Evolutionary conservation across 495 filamentous ascomycete species (phyloP), one percentile per base, ranked within the genome.

Genomic region (Aspergillus sclerotiicarbonarius): DNA sequence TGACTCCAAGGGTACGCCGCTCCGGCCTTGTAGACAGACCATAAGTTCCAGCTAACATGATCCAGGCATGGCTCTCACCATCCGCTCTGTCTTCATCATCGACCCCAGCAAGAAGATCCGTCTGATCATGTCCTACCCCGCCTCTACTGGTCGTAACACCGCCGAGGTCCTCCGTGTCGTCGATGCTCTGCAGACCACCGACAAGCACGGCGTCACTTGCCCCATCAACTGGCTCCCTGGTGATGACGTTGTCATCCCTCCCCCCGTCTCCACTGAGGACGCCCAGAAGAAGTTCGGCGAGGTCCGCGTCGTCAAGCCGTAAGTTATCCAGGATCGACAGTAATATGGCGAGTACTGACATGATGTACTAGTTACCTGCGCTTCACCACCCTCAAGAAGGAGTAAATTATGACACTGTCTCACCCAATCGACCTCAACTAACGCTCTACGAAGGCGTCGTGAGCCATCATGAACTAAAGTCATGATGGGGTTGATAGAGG

Each of bases 31-130:
- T 31, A 16, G 18, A 4, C 0, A 25, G 12, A 8, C 16, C 39
- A 12, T 10, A 10, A 20, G 12, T 30, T 25, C 12, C 8, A 6
- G 13, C 35, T 57, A 51, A 64, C 51, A 49, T 61, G 16, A 16
- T 31, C 13, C 41, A 64, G 62, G 64, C 32, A 91, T 96, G 66
- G 92, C 94, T 56, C 96, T 98, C 79, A 98, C 94, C 71, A 97
- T 98, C 81, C 92, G 94, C 70, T 96, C 91, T 62, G 95, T 98
- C 76, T 98, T 98, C 84, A 81, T 98, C 80, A 95, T 98, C 74
- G 94, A 98, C 81, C 95, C 94, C 55, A 96, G 88, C 83, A 97
- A 98, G 86, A 92, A 87, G 65, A 97, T 98, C 76, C 91, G 94
- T 67, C 86, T 91, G 67, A 97, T 96, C 74, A 83, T 98, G 61